Evolutionary conservation across 129 eudicot species (phyloP).

Genomic region (Saussurea involucrata): DNA sequence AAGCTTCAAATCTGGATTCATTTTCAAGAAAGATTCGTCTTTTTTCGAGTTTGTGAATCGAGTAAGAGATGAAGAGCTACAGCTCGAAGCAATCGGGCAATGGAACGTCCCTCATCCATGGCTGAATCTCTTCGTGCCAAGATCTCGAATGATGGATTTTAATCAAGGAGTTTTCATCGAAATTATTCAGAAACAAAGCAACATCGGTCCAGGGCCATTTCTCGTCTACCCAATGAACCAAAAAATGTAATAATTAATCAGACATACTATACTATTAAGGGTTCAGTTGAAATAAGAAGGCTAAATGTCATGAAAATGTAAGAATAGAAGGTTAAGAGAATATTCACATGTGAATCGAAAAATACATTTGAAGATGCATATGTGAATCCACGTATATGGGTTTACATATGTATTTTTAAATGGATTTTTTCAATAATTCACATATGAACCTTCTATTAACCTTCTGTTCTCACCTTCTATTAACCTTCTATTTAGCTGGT

Average conservation of each 20-base stretch:
- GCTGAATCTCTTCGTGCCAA: constrained; percentile 48
- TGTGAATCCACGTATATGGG: background rate
- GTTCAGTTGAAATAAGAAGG: background rate
- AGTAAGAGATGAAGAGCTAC: constrained; percentile 32
- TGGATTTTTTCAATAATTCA: background rate
- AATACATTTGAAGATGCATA: background rate
- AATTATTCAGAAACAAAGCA: constrained; percentile 28
- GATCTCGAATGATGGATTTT: constrained; percentile 37
- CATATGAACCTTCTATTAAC: background rate
- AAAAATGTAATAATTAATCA: constrained; percentile 19
- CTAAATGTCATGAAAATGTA: background rate
- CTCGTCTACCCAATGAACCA: constrained; percentile 45
- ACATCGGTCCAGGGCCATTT: constrained; percentile 36
- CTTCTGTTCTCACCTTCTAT: background rate
- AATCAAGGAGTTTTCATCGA: constrained; percentile 39
- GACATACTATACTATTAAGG: background rate
- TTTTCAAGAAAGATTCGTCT: constrained; percentile 31
- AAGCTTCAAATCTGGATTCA: constrained; percentile 25
- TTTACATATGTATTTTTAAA: background rate
- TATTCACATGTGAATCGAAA: background rate
- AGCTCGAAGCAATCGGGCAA: constrained; percentile 30
- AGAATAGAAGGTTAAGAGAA: background rate
- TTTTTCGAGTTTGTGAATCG: constrained; percentile 37
- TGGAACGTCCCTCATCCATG: constrained; percentile 50
- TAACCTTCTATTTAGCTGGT: background rate